Evolutionary conservation across 2,329 filamentous ascomycete genomes (phyloP).

Genomic region (Penicillium sp.): DNA sequence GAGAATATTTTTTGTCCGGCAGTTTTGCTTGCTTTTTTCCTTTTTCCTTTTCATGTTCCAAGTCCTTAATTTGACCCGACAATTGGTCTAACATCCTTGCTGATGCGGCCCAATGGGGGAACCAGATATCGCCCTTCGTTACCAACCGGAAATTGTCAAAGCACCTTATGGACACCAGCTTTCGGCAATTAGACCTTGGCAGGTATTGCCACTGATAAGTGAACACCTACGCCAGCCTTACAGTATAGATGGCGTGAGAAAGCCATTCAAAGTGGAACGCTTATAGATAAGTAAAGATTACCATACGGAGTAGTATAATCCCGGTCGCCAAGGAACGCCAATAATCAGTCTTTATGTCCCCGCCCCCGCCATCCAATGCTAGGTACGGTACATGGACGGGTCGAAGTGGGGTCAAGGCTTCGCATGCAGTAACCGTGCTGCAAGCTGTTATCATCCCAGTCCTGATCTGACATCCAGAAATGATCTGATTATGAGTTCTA

Average conservation of each 20-base stretch:
- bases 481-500: no score
- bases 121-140: not conserved
- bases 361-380: not conserved
- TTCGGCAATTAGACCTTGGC: not conserved
- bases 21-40: not conserved
- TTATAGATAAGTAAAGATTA: not conserved
- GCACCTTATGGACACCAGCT: not conserved
- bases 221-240: not conserved
- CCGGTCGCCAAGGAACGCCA: not conserved
- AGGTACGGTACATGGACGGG: no score
- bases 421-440: no score
- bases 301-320: not conserved
- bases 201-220: not conserved
- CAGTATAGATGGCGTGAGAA: not conserved
- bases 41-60: no score
- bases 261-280: not conserved
- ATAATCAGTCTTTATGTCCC: not conserved
- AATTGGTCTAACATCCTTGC: not conserved
- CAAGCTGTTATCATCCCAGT: no score
- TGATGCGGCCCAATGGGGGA: not conserved
- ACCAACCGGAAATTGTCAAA: not conserved
- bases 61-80: not conserved
- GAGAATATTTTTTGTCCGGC: no score
- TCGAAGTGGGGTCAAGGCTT: not conserved
- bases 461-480: no score